phyloP scores from a whole-genome alignment of 169 alveolate species.

The Plasmodium reichenowi region DNA sequence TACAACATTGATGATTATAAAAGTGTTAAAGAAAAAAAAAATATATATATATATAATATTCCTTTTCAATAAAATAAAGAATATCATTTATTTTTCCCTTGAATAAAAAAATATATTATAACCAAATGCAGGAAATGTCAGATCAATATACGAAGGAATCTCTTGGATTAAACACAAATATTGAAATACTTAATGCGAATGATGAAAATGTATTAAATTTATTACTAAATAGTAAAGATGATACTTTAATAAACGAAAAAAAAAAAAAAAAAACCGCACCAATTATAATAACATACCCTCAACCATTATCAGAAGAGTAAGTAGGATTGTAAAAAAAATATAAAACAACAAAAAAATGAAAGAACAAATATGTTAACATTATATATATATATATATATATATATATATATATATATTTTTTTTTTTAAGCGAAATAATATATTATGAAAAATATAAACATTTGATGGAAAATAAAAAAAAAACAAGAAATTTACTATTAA shows the following conservation, averaged over 20 bases:
- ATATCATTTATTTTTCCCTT: background rate
- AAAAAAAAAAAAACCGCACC: conserved; percentile 16
- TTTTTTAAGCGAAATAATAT: conserved; percentile 39
- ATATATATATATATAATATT: no score
- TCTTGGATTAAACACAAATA: conserved; percentile 16
- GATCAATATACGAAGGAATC: conserved; percentile 2
- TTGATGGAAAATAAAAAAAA: conserved; percentile 12
- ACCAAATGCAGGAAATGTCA: conserved; percentile 11
- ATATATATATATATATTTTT: background rate
- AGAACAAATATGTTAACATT: background rate
- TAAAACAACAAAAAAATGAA: background rate
- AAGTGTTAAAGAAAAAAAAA: conserved; percentile 22
- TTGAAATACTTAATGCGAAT: conserved; percentile 56
- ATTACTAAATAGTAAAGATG: conserved; percentile 16
- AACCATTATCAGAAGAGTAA: conserved; percentile 51
- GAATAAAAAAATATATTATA: background rate
- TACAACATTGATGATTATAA: conserved; percentile 42
- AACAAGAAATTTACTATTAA: conserved; percentile 51
- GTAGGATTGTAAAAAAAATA: background rate
- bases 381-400: background rate
- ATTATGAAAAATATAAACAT: conserved; percentile 46
- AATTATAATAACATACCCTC: conserved; percentile 40
- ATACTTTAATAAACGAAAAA: background rate
- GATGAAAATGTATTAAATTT: conserved; percentile 59
- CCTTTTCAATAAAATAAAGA: no score